phyloP scores from a whole-genome alignment of 805 yeast genomes.

The Debaryomyces prosopidis region DNA sequence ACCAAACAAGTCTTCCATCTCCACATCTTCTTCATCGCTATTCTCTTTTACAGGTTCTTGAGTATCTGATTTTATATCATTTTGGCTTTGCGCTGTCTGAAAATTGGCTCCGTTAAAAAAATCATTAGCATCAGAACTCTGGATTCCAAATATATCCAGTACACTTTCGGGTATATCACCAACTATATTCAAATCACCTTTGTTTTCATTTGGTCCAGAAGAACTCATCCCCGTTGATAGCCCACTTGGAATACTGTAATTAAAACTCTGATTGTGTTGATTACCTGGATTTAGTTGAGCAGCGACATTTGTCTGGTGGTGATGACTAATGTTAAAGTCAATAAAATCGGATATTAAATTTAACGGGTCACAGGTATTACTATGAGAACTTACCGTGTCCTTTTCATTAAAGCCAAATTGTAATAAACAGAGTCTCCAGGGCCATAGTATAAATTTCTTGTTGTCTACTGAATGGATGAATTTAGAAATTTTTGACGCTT shows the following conservation, averaged over 20 bases:
- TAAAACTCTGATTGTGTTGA: conserved; percentile 4
- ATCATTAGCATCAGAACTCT: conserved; percentile 11
- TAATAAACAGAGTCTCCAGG: conserved; percentile 61
- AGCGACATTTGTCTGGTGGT: conserved; percentile 3
- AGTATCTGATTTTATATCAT: neutral
- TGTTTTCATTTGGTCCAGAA: conserved; percentile 9
- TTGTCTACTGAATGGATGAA: conserved; percentile 55
- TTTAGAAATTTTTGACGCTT: conserved; percentile 60
- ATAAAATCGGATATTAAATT: conserved; percentile 35
- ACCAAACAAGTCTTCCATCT: conserved; percentile 32
- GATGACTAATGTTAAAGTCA: conserved; percentile 28
- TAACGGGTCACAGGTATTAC: conserved; percentile 25
- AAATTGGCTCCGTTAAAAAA: conserved; percentile 9
- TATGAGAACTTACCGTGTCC: conserved; percentile 15
- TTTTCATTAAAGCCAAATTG: conserved; percentile 45
- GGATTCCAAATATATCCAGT: conserved; percentile 13
- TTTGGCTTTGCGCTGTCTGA: neutral
- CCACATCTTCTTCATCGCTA: conserved; percentile 19
- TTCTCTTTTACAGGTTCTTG: conserved; percentile 3
- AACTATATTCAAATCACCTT: neutral
- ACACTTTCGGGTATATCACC: conserved; percentile 5
- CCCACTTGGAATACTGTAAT: conserved; percentile 18
- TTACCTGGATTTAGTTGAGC: conserved; percentile 1
- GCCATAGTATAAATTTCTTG: conserved; percentile 68
- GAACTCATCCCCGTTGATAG: conserved; percentile 21